Evolutionary conservation across 2,329 filamentous ascomycete genomes (phyloP).

Genomic region (Aspergillus neoniger): DNA sequence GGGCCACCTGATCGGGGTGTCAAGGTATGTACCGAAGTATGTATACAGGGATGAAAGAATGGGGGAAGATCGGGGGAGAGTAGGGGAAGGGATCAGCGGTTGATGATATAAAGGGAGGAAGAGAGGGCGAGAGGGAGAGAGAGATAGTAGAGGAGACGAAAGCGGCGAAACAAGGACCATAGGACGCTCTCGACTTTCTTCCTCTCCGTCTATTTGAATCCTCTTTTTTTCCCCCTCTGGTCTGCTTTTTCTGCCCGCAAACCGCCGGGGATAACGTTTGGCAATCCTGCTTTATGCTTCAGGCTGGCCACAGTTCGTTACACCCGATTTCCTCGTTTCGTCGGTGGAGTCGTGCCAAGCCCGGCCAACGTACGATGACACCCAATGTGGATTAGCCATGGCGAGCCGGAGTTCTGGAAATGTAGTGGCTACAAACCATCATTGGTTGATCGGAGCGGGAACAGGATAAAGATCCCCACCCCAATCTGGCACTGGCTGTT

Average conservation of each 20-base stretch:
- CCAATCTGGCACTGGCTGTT: neutral
- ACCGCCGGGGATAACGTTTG: neutral
- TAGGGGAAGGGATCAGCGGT: neutral
- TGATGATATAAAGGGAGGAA: neutral
- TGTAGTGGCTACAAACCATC: neutral
- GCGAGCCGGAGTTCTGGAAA: neutral
- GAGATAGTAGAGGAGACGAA: neutral
- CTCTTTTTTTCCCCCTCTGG: neutral
- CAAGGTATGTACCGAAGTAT: neutral
- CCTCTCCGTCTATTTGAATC: no score
- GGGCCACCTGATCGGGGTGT: neutral
- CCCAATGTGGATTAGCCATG: neutral
- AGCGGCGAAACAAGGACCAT: neutral
- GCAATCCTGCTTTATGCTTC: conserved; percentile 1
- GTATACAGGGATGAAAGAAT: conserved; percentile 3
- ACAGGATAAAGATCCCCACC: neutral
- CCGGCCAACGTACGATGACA: neutral
- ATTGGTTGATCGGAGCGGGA: neutral
- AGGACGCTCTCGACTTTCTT: no score
- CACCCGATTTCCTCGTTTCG: neutral
- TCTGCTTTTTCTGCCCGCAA: neutral
- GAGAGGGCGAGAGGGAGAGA: no score
- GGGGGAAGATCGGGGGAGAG: neutral
- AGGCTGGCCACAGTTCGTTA: conserved; percentile 3
- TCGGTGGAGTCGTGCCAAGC: neutral